A percentile compares a stretch with the other conserved stretches of the same genome.
Evolutionary conservation across 1,139 yeast genomes (phyloP).

Genomic region (Suhomyces terraborum): DNA sequence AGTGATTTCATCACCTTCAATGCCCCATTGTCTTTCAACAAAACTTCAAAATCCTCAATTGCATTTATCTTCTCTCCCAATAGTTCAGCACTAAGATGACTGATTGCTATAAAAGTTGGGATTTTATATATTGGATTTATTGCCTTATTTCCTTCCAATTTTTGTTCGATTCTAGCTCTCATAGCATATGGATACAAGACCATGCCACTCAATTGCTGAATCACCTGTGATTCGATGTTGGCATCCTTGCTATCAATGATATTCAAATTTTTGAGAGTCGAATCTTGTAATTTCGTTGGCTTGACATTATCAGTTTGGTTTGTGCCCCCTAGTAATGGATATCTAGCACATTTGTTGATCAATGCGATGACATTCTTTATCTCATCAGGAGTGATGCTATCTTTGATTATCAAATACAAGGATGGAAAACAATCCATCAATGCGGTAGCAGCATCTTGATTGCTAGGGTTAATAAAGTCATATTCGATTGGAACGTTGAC

Average conservation of each 20-base stretch:
- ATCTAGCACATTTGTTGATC: constrained; percentile 62
- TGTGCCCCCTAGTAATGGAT: constrained; percentile 62
- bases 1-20: constrained; percentile 25
- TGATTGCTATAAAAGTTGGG: constrained; percentile 69
- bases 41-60: constrained; percentile 31
- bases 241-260: constrained; percentile 35
- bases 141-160: constrained; percentile 28
- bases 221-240: constrained; percentile 44
- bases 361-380: constrained; percentile 46
- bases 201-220: constrained; percentile 56
- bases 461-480: constrained; percentile 52
- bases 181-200: constrained; percentile 61
- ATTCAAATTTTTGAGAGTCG: constrained; percentile 49
- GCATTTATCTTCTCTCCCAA: constrained; percentile 38
- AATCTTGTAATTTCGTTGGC: constrained; percentile 57
- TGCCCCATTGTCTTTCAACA: constrained; percentile 51
- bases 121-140: constrained; percentile 41
- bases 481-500: constrained; percentile 57
- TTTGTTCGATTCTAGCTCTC: constrained; percentile 51
- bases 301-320: constrained; percentile 44
- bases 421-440: constrained; percentile 53
- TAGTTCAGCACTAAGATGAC: constrained; percentile 51
- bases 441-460: constrained; percentile 59
- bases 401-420: constrained; percentile 40
- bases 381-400: constrained; percentile 31